Conservation (phyloP, 1,139 yeast species). For the Candida gigantensis region DNA sequence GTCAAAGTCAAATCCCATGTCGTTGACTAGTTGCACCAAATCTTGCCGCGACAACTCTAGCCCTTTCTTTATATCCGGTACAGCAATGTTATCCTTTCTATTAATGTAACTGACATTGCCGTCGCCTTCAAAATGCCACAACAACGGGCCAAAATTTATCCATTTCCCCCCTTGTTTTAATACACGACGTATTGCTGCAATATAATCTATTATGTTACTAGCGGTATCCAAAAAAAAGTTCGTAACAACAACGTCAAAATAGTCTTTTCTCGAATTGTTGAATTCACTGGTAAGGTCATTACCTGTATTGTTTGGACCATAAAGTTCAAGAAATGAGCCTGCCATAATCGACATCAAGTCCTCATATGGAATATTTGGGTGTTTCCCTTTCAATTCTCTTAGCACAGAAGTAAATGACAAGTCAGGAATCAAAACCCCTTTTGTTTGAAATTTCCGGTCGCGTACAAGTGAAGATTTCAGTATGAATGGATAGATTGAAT, state of each 20-base stretch:
- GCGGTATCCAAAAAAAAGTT: slow-evolving; percentile 84
- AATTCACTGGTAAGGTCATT: slow-evolving; percentile 33
- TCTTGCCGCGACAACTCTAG: slow-evolving; percentile 68
- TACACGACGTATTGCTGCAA: slow-evolving; percentile 56
- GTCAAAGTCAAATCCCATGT: slow-evolving; percentile 56
- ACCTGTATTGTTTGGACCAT: slow-evolving; percentile 46
- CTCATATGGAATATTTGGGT: slow-evolving; percentile 45
- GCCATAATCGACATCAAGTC: slow-evolving; percentile 75
- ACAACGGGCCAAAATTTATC: slow-evolving; percentile 83
- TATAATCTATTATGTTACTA: slow-evolving; percentile 66
- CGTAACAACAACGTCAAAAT: slow-evolving; percentile 62
- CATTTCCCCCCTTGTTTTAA: slow-evolving; percentile 62
- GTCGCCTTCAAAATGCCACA: slow-evolving; percentile 82
- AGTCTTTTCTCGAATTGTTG: slow-evolving; percentile 35
- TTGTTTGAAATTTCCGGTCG: slow-evolving; percentile 45
- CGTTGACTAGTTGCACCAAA: slow-evolving; percentile 46
- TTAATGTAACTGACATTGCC: slow-evolving; percentile 25
- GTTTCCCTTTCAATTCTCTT: slow-evolving; percentile 25
- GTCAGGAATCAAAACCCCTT: slow-evolving; percentile 58
- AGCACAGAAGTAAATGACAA: slow-evolving; percentile 40
- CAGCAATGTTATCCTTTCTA: slow-evolving; percentile 27
- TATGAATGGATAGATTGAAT: slow-evolving; percentile 54
- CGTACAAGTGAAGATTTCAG: slow-evolving; percentile 52
- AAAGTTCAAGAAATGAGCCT: slow-evolving; percentile 78
- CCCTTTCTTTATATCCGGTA: slow-evolving; percentile 49